Base-by-base conservation (phyloP, 169 alveolate species). In the Plasmodium sp. region DNA sequence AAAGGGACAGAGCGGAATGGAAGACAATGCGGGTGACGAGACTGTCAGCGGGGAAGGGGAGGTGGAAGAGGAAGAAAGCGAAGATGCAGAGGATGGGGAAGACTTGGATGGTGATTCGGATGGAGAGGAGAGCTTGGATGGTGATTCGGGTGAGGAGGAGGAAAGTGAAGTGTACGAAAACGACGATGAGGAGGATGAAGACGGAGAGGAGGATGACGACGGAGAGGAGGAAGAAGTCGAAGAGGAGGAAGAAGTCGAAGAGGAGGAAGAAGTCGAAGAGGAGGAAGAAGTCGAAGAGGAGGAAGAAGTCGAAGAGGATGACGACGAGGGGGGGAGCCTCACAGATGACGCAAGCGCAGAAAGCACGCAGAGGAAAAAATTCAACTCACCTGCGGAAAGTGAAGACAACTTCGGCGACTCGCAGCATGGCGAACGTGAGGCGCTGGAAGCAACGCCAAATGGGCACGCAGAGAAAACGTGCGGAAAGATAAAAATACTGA, bases 231-330 rank as follows among this genome's bases (percentile, higher is more conserved):
- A 41, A 7, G 67, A 72, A 2, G 74, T 48, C 1, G 72, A 27
- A 27, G 92, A 41, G 16, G 91, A 62, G 22, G 93, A 62, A 84
- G 84, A 84, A 27, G 75, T 43, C 12, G 56, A 33, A 7, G 82
- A 12, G 12, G 93, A 72, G 5, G 92, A 54, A 10, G 81, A 27
- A 0, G 82, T n/a, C 2, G 71, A 2, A 3, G 75, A 79, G 0
- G 84, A 74, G 3, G 73, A 74, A 2, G 67, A 33, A 4, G 80
- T n/a, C 0, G 85, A 74, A 0, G 73, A 51, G 5, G 84, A 45
- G 16, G 36, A 48, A 2, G 84, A 9, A 22, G 74, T 18, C 14
- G 80, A 51, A 2, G 10, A 62, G 9, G 80, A 33, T 1, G 85
- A 85, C 0, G 72, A 48, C 9, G 84, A 43, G 85, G 75, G 0